Conservation (phyloP, 2,329 filamentous ascomycete species). For the Zasmidium cellare region DNA sequence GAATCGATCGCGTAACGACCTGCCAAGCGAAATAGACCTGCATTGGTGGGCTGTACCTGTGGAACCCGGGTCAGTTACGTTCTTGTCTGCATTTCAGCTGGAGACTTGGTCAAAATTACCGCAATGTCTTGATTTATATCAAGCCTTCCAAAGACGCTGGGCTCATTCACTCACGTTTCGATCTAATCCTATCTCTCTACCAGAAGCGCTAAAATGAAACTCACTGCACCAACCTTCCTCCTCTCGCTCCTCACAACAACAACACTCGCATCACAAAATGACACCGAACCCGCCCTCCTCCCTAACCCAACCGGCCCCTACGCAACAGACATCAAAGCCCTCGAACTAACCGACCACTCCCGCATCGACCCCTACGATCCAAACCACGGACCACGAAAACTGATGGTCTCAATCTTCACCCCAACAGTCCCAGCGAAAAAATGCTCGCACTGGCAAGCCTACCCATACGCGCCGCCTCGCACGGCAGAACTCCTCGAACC, state of each 20-base stretch:
- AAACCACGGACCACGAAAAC: slow-evolving; percentile 1
- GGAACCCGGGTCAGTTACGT: too few relatives aligned
- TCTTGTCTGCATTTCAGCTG: too few relatives aligned
- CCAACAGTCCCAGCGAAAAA: slow-evolving; percentile 4
- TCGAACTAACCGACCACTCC: slow-evolving; percentile 1
- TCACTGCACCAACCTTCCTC: background rate
- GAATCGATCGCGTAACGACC: background rate
- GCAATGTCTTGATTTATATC: too few relatives aligned
- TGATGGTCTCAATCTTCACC: slow-evolving; percentile 17
- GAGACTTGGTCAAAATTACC: too few relatives aligned
- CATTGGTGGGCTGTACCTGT: background rate
- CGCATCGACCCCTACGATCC: slow-evolving; percentile 8
- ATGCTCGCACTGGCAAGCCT: slow-evolving; percentile 1
- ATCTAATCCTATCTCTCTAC: too few relatives aligned
- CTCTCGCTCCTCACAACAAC: background rate
- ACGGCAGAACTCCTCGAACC: slow-evolving; percentile 12
- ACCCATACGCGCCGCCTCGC: slow-evolving; percentile 13
- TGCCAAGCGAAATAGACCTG: background rate
- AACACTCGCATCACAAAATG: background rate
- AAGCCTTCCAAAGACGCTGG: too few relatives aligned
- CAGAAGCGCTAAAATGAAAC: background rate
- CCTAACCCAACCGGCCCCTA: background rate
- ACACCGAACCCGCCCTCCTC: background rate
- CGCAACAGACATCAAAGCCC: slow-evolving; percentile 1
- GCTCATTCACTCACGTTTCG: too few relatives aligned